Percentiles rank a stretch among this genome's conserved stretches.
Conservation (phyloP, 2,329 filamentous ascomycete species). For the Huntiella bhutanensis region DNA sequence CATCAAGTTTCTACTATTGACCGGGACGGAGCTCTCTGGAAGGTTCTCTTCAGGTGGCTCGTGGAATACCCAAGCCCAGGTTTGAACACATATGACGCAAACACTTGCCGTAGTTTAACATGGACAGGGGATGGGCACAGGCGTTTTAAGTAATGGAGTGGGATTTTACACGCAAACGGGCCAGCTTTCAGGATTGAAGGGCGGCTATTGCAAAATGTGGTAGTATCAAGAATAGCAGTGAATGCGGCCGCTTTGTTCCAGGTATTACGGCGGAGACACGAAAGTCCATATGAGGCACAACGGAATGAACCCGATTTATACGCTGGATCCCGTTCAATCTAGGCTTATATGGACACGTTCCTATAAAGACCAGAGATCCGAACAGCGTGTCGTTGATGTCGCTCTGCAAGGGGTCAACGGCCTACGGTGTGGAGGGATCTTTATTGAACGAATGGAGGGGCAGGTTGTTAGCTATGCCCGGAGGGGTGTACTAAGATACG, state of each 20-base stretch:
- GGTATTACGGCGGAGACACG: no score
- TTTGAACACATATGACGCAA: slow-evolving; percentile 1
- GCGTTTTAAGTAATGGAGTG: slow-evolving; percentile 2
- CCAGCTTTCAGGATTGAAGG: background rate
- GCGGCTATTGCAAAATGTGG: background rate
- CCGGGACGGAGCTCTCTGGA: background rate
- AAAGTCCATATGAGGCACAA: no score
- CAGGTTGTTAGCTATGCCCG: background rate
- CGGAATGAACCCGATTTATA: no score
- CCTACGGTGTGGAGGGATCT: background rate
- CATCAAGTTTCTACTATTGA: no score
- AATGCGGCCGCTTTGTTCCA: no score
- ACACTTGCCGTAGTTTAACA: background rate
- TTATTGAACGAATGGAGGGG: background rate
- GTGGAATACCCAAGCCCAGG: background rate
- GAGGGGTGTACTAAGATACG: background rate
- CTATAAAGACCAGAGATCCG: background rate
- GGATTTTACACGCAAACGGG: background rate
- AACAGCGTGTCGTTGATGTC: slow-evolving; percentile 2
- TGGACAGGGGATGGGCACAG: slow-evolving; percentile 4
- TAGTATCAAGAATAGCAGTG: no score
- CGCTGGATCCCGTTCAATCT: no score
- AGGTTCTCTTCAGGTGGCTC: background rate
- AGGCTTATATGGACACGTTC: background rate
- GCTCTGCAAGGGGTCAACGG: slow-evolving; percentile 3